Base-by-base conservation (phyloP, 2,329 filamentous ascomycete genomes). In the Penicillium sp. region DNA sequence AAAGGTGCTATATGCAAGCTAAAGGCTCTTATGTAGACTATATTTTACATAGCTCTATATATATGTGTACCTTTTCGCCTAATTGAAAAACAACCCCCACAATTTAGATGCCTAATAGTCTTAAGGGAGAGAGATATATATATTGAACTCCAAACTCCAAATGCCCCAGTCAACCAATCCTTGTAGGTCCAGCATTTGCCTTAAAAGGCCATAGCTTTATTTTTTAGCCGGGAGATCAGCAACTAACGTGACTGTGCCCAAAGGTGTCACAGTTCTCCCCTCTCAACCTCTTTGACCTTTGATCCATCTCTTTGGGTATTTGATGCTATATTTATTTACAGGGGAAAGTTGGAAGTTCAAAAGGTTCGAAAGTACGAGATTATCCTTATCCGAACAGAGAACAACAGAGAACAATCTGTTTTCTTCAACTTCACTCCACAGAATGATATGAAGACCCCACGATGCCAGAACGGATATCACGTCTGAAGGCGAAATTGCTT, bases 401-500 rank as follows among this genome's bases (percentile, higher is more conserved):
- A 33, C 13, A 33, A 35, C 33, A 35, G 33, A 13, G 13, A 7
- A 7, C 33, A 17, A 9, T n/a, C 15, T 35, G 13, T 17, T 9
- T 54, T 48, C 51, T 48, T 31, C 50, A 42, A 41, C 40, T 56
- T 48, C 33, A 42, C 29, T 15, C n/a, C 15, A 37, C 13, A 50
- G 52, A 42, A 55, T 54, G 51, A 25, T 35, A 37, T 42, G 52
- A 42, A 46, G 52, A 19, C 41, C 47, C 47, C 65, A 72, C 58
- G 46, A 73, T 73, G 71, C 63, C 69, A 35, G 71, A 74, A 61
- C 64, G 62, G 46, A 66, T 73, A 35, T 73, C 73, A 63, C 69
- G 70, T 63, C 67, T 73, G 55, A 73, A 73, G 62, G 67, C 70
- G 38, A 74, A 72, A 61, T 68, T 75, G 58, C 65, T 75, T 59